These are phyloP conservation scores for Sporothrix mexicana DNA, from an alignment of 2,329 filamentous ascomycete species.

Conservation along the genomic window DNA sequence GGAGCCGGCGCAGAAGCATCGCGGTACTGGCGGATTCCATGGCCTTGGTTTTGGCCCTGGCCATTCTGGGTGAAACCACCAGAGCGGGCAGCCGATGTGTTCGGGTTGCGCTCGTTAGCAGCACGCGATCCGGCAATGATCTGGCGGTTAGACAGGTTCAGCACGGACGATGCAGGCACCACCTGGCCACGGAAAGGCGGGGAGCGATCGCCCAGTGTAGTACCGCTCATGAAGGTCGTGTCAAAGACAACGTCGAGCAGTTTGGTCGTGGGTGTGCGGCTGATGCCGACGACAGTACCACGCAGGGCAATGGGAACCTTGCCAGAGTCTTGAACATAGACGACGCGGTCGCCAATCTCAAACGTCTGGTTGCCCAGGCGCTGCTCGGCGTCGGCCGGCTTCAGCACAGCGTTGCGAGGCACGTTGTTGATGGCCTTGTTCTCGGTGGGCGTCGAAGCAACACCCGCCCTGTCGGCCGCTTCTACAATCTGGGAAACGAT, in stretches of 20 bases:
- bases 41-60: constrained; percentile 19
- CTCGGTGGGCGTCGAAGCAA: constrained; percentile 59
- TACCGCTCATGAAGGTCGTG: constrained; percentile 94
- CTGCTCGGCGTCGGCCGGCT: constrained; percentile 95
- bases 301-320: constrained; percentile 91
- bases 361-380: constrained; percentile 86
- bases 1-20: constrained; percentile 62
- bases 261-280: constrained; percentile 79
- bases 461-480: constrained; percentile 66
- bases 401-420: constrained; percentile 84
- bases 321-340: constrained; percentile 90
- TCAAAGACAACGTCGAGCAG: constrained; percentile 94
- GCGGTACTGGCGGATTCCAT: constrained; percentile 64
- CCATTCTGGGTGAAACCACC: constrained; percentile 51
- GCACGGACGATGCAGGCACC: constrained; percentile 82
- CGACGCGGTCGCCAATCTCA: constrained; percentile 83
- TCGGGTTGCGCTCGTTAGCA: constrained; percentile 59
- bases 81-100: constrained; percentile 49
- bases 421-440: constrained; percentile 78
- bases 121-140: constrained; percentile 72
- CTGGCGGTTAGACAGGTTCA: constrained; percentile 86
- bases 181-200: constrained; percentile 94
- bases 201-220: constrained; percentile 86
- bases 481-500: constrained; percentile 81
- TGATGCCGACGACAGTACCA: constrained; percentile 94